Conservation (phyloP, 257 asterid species). For the Ilex aquifolium region DNA sequence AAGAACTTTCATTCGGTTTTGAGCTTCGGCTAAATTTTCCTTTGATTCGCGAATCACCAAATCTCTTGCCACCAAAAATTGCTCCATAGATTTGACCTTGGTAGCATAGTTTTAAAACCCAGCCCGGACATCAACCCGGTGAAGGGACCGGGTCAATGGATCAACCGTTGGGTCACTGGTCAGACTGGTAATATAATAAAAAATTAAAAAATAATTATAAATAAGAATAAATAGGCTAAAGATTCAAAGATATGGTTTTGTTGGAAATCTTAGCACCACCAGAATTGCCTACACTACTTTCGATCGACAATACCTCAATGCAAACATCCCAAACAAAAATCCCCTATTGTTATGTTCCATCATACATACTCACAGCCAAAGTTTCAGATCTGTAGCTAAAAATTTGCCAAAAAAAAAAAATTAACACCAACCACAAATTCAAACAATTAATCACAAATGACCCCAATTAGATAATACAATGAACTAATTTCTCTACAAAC, state of each 20-base stretch:
- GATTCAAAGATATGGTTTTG: constrained; percentile 83
- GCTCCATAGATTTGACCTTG: too few relatives aligned
- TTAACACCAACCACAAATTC: constrained; percentile 2
- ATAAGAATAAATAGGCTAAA: constrained; percentile 16
- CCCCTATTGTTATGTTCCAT: constrained; percentile 19
- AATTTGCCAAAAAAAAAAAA: constrained; percentile 17
- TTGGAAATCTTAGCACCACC: constrained; percentile 48
- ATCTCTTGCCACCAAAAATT: too few relatives aligned
- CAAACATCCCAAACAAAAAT: constrained; percentile 27
- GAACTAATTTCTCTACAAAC: constrained; percentile 14
- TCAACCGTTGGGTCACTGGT: too few relatives aligned
- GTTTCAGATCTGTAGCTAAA: constrained; percentile 72
- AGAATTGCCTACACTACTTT: constrained; percentile 48
- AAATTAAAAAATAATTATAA: too few relatives aligned
- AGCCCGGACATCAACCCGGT: too few relatives aligned
- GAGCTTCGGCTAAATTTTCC: too few relatives aligned
- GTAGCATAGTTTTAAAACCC: too few relatives aligned
- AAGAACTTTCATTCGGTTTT: too few relatives aligned
- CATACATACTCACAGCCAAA: constrained; percentile 30
- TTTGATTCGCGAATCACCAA: too few relatives aligned
- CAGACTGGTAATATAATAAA: too few relatives aligned
- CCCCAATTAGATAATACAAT: constrained; percentile 16
- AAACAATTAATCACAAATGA: background rate
- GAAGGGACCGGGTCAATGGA: too few relatives aligned
- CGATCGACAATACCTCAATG: constrained; percentile 63